These are phyloP conservation scores for Berberis thunbergii DNA, from an alignment of 164 flowering plant genomes.

Conservation along the genomic window DNA sequence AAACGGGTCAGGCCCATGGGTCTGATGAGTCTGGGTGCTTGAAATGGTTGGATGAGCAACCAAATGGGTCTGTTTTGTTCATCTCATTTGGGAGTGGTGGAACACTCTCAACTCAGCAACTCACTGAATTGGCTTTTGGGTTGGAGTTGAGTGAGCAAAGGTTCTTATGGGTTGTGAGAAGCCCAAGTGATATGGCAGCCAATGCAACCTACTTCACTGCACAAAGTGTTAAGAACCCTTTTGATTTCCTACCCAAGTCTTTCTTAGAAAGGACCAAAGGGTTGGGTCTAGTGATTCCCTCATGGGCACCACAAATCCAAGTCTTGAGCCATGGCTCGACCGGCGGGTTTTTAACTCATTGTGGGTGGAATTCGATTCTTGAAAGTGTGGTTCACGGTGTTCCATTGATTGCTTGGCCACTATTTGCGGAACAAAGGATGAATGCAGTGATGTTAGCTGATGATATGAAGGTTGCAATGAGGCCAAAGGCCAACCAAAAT, in stretches of 20 bases:
- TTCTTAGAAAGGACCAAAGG: conserved; percentile 26
- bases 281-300: conserved; percentile 25
- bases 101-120: conserved; percentile 38
- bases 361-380: conserved; percentile 42
- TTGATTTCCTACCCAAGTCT: conserved; percentile 22
- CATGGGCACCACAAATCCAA: conserved; percentile 38
- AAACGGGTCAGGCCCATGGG: not conserved
- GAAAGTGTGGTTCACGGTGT: conserved; percentile 30
- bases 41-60: conserved; percentile 37
- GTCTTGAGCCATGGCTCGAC: conserved; percentile 26
- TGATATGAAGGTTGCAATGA: conserved; percentile 21
- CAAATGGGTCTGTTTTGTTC: conserved; percentile 31
- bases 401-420: conserved; percentile 42
- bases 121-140: conserved; percentile 47
- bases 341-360: conserved; percentile 38
- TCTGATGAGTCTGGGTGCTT: not conserved
- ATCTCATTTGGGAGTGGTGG: conserved; percentile 78
- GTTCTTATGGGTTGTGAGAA: conserved; percentile 34
- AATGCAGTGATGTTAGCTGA: conserved; percentile 25
- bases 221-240: conserved; percentile 13
- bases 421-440: conserved; percentile 39
- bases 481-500: conserved; percentile 8
- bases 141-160: conserved; percentile 33
- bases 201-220: conserved; percentile 15
- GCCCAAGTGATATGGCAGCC: conserved; percentile 18